These are phyloP conservation scores for Bipolaris sorokiniana DNA, from an alignment of 2,329 filamentous ascomycete species.

Conservation along the genomic window DNA sequence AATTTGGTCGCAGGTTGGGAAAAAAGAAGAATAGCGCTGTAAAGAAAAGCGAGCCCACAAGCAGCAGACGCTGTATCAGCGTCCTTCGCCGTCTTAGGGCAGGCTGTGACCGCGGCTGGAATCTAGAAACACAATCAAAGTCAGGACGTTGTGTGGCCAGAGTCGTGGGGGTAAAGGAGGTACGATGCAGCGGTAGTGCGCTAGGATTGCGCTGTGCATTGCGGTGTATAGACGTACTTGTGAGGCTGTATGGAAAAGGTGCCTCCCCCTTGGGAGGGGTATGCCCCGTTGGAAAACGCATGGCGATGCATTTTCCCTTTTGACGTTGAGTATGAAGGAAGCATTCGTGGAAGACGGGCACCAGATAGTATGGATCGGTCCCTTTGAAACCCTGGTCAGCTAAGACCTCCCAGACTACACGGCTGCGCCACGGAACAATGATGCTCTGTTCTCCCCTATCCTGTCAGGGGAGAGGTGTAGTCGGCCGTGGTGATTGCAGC, in stretches of 20 bases:
- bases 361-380: slow-evolving; percentile 36
- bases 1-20: slow-evolving; percentile 70
- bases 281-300: slow-evolving; percentile 81
- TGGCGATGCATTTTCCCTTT: slow-evolving; percentile 83
- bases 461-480: slow-evolving; percentile 13
- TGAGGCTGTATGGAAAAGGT: slow-evolving; percentile 90
- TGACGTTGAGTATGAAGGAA: slow-evolving; percentile 65
- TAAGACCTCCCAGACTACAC: slow-evolving; percentile 43
- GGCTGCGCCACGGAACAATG: slow-evolving; percentile 24
- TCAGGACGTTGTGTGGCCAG: slow-evolving; percentile 38
- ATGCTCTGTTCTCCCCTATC: slow-evolving; percentile 14
- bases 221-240: slow-evolving; percentile 64
- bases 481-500: slow-evolving; percentile 22
- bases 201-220: slow-evolving; percentile 31
- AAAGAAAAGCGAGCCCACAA: slow-evolving; percentile 61
- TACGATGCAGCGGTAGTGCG: slow-evolving; percentile 22
- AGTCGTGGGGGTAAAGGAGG: slow-evolving; percentile 25
- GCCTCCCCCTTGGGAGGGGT: slow-evolving; percentile 69
- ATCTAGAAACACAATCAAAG: slow-evolving; percentile 61
- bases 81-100: slow-evolving; percentile 75
- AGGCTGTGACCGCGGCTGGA: slow-evolving; percentile 80
- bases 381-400: slow-evolving; percentile 45
- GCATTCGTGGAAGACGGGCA: slow-evolving; percentile 55
- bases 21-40: slow-evolving; percentile 74
- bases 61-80: slow-evolving; percentile 71